These are phyloP conservation scores for Opeltia flavorubescens DNA, from an alignment of 495 filamentous ascomycete species.

Conservation along the genomic window DNA sequence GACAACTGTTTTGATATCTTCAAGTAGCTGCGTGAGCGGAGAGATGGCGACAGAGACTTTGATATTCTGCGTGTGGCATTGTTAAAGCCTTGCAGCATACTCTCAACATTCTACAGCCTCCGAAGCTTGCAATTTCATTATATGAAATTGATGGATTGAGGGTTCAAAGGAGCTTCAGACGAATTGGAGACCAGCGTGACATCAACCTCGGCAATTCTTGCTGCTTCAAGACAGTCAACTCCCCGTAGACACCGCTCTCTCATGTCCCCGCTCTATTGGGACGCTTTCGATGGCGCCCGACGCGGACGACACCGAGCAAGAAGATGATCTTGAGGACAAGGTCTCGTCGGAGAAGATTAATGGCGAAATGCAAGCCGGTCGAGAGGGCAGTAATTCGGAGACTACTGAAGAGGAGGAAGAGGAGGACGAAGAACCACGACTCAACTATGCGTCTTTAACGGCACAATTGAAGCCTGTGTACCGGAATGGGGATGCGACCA, in stretches of 20 bases:
- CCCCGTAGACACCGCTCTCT: background rate
- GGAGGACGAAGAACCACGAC: slow-evolving; percentile 86
- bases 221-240: background rate
- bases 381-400: slow-evolving; percentile 23
- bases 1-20: background rate
- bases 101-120: background rate
- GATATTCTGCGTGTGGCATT: background rate
- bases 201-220: slow-evolving; percentile 1
- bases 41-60: background rate
- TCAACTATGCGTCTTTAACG: slow-evolving; percentile 84
- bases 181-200: too few relatives aligned
- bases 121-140: too few relatives aligned
- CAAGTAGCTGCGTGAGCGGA: background rate
- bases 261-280: background rate
- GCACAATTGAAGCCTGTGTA: slow-evolving; percentile 67
- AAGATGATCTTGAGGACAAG: slow-evolving; percentile 15
- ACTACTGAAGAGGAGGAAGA: slow-evolving; percentile 71
- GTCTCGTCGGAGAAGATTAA: slow-evolving; percentile 12
- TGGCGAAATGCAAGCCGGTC: slow-evolving; percentile 30
- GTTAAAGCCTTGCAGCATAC: background rate
- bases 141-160: too few relatives aligned
- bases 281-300: slow-evolving; percentile 11
- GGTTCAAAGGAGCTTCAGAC: too few relatives aligned
- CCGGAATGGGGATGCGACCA: slow-evolving; percentile 87
- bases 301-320: slow-evolving; percentile 16